Evolutionary conservation across 179 eudicot genomes (phyloP).

Genomic region (Carnegiea gigantea): DNA sequence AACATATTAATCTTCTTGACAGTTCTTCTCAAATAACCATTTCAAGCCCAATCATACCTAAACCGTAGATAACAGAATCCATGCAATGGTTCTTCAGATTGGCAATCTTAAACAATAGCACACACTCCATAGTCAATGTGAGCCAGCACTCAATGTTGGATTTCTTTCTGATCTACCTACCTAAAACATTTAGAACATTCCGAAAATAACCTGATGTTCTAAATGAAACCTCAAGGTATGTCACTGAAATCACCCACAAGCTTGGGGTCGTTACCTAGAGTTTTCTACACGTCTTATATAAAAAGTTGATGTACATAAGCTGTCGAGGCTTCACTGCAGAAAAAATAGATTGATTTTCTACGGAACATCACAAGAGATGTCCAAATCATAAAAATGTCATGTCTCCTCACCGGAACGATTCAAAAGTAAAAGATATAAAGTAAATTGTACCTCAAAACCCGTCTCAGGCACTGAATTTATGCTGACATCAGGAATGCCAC

Average conservation of each 20-base stretch:
- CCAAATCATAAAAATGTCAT: background rate
- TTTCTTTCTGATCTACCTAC: background rate
- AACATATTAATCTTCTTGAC: no score
- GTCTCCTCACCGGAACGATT: background rate
- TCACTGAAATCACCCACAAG: background rate
- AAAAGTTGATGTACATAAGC: background rate
- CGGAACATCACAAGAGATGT: background rate
- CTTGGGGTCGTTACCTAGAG: background rate
- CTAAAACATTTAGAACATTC: background rate
- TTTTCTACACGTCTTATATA: background rate
- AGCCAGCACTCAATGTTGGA: background rate
- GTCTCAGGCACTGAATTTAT: conserved; percentile 53
- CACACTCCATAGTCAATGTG: background rate
- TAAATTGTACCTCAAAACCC: conserved; percentile 55
- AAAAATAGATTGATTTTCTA: background rate
- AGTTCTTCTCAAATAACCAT: no score
- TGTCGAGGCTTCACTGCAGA: background rate
- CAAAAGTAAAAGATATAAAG: background rate
- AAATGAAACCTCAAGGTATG: background rate
- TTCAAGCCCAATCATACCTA: no score
- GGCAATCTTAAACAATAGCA: background rate
- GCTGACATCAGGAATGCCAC: conserved; percentile 93
- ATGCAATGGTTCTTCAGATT: background rate
- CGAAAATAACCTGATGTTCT: background rate
- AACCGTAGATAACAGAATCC: background rate